Evolutionary conservation across 768 basidiomycete species (phyloP), one percentile per base, ranked within the genome.

Genomic region (Boletus rufocinnamomeus): DNA sequence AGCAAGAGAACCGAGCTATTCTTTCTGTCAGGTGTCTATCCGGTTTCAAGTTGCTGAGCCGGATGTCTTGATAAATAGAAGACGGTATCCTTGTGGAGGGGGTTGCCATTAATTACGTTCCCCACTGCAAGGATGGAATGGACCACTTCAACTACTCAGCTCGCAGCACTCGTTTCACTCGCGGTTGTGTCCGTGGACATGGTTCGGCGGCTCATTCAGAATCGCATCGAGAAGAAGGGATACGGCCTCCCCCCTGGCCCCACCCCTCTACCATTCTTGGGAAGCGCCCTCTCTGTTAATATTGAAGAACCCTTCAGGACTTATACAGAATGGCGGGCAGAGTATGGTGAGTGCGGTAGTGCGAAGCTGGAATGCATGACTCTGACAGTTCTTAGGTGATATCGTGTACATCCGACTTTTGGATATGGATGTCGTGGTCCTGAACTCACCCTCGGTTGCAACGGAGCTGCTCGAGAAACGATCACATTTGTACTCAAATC

Each of bases 381-480:
- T 34, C 51, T 60, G 19, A 62, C 7, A 16, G 32, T 17, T 46
- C 13, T 2, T 25, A 80, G 78, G 81, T 14, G 70, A 79, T 8
- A 64, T 86, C 13, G 75, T 85, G 43, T 80, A 79, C 17, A 77
- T 80, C 58, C 74, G 75, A 30, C 69, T 81, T 21, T 77, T 81
- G 63, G 82, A 78, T 55, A 73, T 74, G 41, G 72, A 70, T 19
- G 73, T 78, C 19, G 68, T 85, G 27, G 67, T 84, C 52, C 63
- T 85, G 35, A 84, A 80, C 63, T 73, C 75, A 17, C 67, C 66
- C 23, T 75, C 76, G 52, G 75, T 72, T 14, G 77, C 75, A 2
- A 60, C 70, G 21, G 82, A 82, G 41, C 72, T 85, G 6, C 70
- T 85, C 38, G 80, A 82, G 47, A 72, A 74, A 49, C 76, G 80